A percentile compares a stretch with the other conserved stretches of the same genome.
phyloP scores from a whole-genome alignment of 1,284 basidiomycete genomes.

The Athelia sp. region DNA sequence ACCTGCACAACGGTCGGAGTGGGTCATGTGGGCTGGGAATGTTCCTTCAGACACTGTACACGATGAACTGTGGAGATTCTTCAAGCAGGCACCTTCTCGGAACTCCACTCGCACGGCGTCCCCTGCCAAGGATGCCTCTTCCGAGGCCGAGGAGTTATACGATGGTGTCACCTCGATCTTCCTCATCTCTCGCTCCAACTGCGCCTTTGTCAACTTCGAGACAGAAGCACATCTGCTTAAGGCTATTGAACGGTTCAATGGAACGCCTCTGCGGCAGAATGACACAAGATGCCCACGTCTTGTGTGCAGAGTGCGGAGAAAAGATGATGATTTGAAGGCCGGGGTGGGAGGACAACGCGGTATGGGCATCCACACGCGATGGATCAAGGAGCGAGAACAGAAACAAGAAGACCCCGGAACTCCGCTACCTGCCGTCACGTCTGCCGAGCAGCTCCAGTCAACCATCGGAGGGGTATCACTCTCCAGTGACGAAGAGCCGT shows the following conservation, averaged over 20 bases:
- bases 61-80: constrained; percentile 87
- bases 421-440: constrained; percentile 12
- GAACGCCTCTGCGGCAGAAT: constrained; percentile 53
- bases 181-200: constrained; percentile 88
- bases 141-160: constrained; percentile 15
- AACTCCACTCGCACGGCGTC: constrained; percentile 10
- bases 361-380: constrained; percentile 76
- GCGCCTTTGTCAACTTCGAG: constrained; percentile 90
- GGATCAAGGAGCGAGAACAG: constrained; percentile 63
- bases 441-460: constrained; percentile 25
- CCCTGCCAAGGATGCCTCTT: constrained; percentile 7
- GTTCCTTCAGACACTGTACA: constrained; percentile 82
- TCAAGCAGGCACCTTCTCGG: constrained; percentile 40
- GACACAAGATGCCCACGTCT: constrained; percentile 76
- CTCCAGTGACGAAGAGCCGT: constrained; percentile 36
- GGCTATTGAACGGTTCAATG: constrained; percentile 75
- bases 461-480: constrained; percentile 25
- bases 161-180: constrained; percentile 84
- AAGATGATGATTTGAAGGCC: constrained; percentile 83
- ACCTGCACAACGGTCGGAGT: constrained; percentile 75
- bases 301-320: constrained; percentile 81
- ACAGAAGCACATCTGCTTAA: constrained; percentile 56
- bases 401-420: constrained; percentile 21
- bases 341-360: constrained; percentile 92
- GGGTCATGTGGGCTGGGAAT: constrained; percentile 96